Percentiles rank a stretch among this genome's conserved stretches.
These are phyloP conservation scores for Calonectria ilicicola DNA, from an alignment of 2,329 filamentous ascomycete genomes.

Conservation along the genomic window DNA sequence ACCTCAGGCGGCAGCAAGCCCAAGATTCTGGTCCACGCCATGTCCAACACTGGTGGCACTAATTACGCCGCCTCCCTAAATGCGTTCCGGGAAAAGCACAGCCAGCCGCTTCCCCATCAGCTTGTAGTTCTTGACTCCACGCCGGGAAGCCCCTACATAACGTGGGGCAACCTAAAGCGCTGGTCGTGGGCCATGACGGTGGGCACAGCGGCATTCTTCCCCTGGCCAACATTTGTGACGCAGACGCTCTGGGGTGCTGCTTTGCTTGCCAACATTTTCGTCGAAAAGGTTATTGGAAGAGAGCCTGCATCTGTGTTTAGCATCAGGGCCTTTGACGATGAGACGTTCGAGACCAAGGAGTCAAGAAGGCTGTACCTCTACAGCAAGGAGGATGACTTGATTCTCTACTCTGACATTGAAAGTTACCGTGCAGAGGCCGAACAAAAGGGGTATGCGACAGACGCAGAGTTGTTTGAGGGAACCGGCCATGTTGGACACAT, in stretches of 20 bases:
- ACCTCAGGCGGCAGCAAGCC: slow-evolving; percentile 37
- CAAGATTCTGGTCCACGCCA: slow-evolving; percentile 61
- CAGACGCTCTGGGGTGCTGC: slow-evolving; percentile 60
- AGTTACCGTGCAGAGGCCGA: slow-evolving; percentile 62
- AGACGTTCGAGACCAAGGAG: slow-evolving; percentile 46
- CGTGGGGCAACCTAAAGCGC: slow-evolving; percentile 55
- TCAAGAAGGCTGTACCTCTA: slow-evolving; percentile 68
- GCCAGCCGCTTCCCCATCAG: slow-evolving; percentile 57
- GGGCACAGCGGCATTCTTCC: slow-evolving; percentile 59
- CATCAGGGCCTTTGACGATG: slow-evolving; percentile 51
- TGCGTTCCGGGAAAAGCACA: slow-evolving; percentile 55
- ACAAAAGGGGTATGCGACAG: slow-evolving; percentile 61
- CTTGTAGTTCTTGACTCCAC: slow-evolving; percentile 66
- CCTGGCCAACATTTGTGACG: slow-evolving; percentile 62
- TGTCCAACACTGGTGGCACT: slow-evolving; percentile 71
- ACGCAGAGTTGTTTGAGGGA: slow-evolving; percentile 65
- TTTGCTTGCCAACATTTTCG: slow-evolving; percentile 51
- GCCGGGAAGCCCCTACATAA: slow-evolving; percentile 60
- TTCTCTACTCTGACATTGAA: slow-evolving; percentile 67
- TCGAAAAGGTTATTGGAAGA: slow-evolving; percentile 51
- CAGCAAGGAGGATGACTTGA: slow-evolving; percentile 68
- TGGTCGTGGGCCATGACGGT: slow-evolving; percentile 67
- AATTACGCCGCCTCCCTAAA: slow-evolving; percentile 63
- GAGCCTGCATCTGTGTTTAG: slow-evolving; percentile 57
- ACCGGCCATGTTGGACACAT: slow-evolving; percentile 73